These are phyloP conservation scores for Kentomonas sorsogonicus DNA, from an alignment of 208 protist species.

Conservation along the genomic window DNA sequence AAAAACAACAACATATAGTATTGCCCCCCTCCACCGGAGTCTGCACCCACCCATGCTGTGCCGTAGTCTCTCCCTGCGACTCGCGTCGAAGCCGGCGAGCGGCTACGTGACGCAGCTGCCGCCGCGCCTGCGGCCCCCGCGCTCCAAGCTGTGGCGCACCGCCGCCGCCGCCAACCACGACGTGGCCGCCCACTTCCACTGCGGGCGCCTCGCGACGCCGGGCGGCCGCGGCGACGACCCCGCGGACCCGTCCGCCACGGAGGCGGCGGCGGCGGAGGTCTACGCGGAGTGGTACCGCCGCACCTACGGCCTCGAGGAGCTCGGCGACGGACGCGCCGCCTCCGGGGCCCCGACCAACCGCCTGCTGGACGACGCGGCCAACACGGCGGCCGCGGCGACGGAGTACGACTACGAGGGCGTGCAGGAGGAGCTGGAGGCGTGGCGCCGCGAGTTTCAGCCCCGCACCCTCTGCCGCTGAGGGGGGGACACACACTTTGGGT, in stretches of 20 bases:
- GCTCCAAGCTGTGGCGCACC: conserved; percentile 40
- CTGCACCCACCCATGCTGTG: conserved; percentile 23
- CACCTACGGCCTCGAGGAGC: conserved; percentile 61
- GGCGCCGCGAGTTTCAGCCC: conserved; percentile 54
- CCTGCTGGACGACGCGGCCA: conserved; percentile 39
- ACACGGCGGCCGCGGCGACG: conserved; percentile 26
- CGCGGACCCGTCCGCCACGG: neutral
- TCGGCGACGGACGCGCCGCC: conserved; percentile 57
- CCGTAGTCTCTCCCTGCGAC: conserved; percentile 15
- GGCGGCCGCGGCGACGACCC: neutral
- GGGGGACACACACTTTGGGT: neutral
- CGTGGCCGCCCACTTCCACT: conserved; percentile 44
- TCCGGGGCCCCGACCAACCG: conserved; percentile 61
- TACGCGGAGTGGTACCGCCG: conserved; percentile 79
- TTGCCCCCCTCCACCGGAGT: neutral
- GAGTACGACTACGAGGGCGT: conserved; percentile 47
- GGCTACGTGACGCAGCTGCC: conserved; percentile 69
- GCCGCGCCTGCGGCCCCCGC: conserved; percentile 17
- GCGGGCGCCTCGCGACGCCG: neutral
- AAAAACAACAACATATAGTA: neutral
- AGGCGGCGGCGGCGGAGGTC: conserved; percentile 33
- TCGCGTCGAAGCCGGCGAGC: conserved; percentile 75
- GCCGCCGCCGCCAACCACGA: conserved; percentile 58
- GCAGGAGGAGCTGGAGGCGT: conserved; percentile 52
- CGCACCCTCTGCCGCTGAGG: conserved; percentile 41